Conservation (phyloP, 2,329 filamentous ascomycete genomes). For the Claviceps africana region DNA sequence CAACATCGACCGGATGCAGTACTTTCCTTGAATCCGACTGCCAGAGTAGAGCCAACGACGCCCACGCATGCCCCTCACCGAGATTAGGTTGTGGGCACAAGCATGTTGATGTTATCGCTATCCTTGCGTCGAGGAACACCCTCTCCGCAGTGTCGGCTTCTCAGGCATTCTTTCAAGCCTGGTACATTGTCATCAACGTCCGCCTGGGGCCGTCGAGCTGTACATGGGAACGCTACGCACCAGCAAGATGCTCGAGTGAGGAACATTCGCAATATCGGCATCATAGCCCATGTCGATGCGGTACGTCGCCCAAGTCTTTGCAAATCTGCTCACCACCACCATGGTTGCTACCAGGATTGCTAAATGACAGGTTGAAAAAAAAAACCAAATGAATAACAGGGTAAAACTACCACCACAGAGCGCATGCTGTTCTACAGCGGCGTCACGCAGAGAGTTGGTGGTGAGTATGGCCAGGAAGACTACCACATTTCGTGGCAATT, state of each 20-base stretch:
- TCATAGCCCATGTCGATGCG: slow-evolving; percentile 97
- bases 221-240: slow-evolving; percentile 5
- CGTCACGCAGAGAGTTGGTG: slow-evolving; percentile 71
- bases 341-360: neutral
- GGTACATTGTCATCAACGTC: neutral
- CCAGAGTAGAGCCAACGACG: neutral
- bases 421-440: slow-evolving; percentile 97
- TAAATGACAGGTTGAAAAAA: slow-evolving; percentile 3
- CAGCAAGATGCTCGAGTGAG: slow-evolving; percentile 16
- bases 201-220: neutral
- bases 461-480: slow-evolving; percentile 20
- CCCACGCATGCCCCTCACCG: neutral
- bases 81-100: neutral
- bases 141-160: neutral
- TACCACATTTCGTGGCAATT: neutral
- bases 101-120: slow-evolving; percentile 8
- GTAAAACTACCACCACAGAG: slow-evolving; percentile 97
- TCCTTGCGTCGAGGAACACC: slow-evolving; percentile 5
- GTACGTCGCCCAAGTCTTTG: slow-evolving; percentile 22
- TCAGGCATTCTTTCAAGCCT: neutral
- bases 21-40: neutral
- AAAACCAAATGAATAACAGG: slow-evolving; percentile 27
- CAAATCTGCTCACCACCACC: neutral
- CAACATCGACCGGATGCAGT: neutral
- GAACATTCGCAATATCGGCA: slow-evolving; percentile 84